Conservation (phyloP, 306 rosid species). For the Rubus parviflorus region DNA sequence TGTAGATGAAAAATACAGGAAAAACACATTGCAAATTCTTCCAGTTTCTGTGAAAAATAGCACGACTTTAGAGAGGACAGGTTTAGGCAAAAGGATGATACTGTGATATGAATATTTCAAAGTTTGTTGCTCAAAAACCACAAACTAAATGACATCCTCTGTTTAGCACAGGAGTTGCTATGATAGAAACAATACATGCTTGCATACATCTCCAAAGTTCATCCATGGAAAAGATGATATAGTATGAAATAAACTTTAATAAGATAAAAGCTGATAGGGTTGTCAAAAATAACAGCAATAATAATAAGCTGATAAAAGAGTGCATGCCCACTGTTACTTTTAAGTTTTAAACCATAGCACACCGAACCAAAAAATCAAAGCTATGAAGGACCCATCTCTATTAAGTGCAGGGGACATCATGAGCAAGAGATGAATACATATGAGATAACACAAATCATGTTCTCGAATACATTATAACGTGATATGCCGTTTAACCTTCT, state of each 20-base stretch:
- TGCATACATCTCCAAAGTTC: neutral
- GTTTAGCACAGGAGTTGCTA: neutral
- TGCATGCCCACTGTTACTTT: neutral
- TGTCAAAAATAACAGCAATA: neutral
- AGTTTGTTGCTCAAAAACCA: neutral
- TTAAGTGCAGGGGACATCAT: neutral
- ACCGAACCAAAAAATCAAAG: neutral
- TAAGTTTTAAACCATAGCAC: neutral
- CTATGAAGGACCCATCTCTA: neutral
- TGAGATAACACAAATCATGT: neutral
- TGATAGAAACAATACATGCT: neutral
- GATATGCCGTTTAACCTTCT: neutral
- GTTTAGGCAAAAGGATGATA: neutral
- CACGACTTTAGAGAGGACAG: neutral
- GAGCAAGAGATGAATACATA: conserved; percentile 5
- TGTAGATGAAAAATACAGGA: neutral
- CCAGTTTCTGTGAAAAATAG: neutral
- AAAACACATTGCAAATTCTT: neutral
- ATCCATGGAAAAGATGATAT: neutral
- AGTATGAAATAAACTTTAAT: neutral
- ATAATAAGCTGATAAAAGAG: neutral
- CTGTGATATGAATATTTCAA: neutral
- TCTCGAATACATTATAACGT: no score
- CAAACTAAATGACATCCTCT: conserved; percentile 1
- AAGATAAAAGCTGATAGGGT: neutral